Evolutionary conservation across 305 asterid genomes (phyloP).

Genomic region (Solanum hybrid): DNA sequence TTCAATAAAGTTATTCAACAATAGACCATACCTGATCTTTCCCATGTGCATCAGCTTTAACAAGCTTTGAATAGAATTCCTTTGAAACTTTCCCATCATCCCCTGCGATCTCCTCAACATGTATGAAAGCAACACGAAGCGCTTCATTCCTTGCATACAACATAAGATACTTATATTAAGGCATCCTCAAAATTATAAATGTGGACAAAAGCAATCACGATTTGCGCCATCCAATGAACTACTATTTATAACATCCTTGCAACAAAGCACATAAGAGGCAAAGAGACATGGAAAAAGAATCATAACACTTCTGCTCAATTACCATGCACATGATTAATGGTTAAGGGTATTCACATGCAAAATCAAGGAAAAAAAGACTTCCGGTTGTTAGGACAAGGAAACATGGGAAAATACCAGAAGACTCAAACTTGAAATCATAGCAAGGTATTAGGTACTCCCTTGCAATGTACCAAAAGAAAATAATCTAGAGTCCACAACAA

Average conservation of each 20-base stretch:
- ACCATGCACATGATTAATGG: neutral
- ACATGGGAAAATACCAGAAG: neutral
- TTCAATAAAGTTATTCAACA: slow-evolving; percentile 1
- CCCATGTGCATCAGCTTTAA: slow-evolving; percentile 89
- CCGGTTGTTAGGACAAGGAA: neutral
- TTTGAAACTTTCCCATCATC: slow-evolving; percentile 52
- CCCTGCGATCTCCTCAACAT: slow-evolving; percentile 60
- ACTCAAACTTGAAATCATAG: neutral
- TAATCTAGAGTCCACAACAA: neutral
- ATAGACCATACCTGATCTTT: slow-evolving; percentile 73
- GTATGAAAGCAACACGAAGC: slow-evolving; percentile 97
- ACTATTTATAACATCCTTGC: neutral
- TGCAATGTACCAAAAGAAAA: neutral
- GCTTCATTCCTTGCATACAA: slow-evolving; percentile 71
- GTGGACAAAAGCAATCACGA: neutral
- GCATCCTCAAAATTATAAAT: neutral
- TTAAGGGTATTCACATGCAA: neutral
- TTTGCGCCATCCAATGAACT: neutral
- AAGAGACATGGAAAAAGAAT: neutral
- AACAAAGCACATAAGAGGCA: neutral
- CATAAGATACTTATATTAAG: neutral
- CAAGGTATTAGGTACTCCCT: neutral
- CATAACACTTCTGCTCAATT: neutral
- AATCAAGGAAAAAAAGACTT: neutral
- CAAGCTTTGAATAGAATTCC: slow-evolving; percentile 86